Conservation (phyloP, 352 stramenopile genomes). For the Phytophthora quininea region DNA sequence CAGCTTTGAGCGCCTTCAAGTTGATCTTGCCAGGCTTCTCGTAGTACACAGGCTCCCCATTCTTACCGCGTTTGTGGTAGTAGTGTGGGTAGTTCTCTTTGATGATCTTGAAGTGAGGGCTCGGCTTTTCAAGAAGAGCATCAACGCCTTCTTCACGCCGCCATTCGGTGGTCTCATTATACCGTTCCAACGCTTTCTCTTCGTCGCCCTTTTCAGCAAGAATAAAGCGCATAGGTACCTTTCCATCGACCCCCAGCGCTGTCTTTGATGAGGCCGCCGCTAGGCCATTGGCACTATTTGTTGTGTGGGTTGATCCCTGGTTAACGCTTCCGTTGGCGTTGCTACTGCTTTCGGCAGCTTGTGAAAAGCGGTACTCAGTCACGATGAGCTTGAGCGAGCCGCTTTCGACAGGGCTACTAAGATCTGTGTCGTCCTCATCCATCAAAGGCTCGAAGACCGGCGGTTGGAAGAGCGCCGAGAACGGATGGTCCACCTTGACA, state of each 20-base stretch:
- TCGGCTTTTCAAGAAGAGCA: slow-evolving; percentile 68
- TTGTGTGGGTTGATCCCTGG: slow-evolving; percentile 11
- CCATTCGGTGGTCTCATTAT: slow-evolving; percentile 81
- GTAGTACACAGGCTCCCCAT: slow-evolving; percentile 87
- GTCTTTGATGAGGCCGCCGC: slow-evolving; percentile 24
- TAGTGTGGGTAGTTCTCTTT: slow-evolving; percentile 93
- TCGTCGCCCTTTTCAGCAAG: slow-evolving; percentile 82
- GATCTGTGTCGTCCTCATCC: slow-evolving; percentile 28
- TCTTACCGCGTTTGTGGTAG: slow-evolving; percentile 86
- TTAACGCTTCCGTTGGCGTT: slow-evolving; percentile 37
- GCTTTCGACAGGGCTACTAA: slow-evolving; percentile 24
- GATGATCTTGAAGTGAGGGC: slow-evolving; percentile 82
- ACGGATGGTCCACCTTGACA: slow-evolving; percentile 76
- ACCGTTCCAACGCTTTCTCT: slow-evolving; percentile 63
- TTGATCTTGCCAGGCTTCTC: slow-evolving; percentile 89
- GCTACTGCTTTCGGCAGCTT: neutral
- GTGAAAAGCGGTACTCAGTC: slow-evolving; percentile 70
- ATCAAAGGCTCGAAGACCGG: slow-evolving; percentile 28
- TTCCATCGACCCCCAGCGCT: slow-evolving; percentile 33
- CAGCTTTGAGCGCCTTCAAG: slow-evolving; percentile 81
- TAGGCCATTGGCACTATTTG: slow-evolving; percentile 8
- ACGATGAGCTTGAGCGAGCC: slow-evolving; percentile 78
- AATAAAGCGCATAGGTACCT: slow-evolving; percentile 70
- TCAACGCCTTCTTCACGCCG: slow-evolving; percentile 82
- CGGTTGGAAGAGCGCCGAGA: slow-evolving; percentile 66